Evolutionary conservation across 805 yeast species (phyloP).

Genomic region (Candida sakaeoensis): DNA sequence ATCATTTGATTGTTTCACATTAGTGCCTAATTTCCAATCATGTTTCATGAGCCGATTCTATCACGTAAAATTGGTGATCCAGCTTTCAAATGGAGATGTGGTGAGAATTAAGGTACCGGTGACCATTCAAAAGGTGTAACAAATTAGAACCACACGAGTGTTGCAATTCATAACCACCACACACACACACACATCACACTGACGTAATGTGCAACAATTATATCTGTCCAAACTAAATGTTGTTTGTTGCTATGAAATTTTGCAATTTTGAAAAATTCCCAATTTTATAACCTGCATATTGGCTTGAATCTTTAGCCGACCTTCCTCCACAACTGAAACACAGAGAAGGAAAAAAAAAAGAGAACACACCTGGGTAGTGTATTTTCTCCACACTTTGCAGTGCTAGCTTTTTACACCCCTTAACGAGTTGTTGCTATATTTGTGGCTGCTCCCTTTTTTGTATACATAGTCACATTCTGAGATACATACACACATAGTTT

Average conservation of each 20-base stretch:
- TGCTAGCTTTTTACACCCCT: neutral
- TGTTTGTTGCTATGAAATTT: constrained; percentile 1
- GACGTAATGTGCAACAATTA: constrained; percentile 1
- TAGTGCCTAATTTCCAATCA: constrained; percentile 38
- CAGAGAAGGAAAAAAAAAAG: no score
- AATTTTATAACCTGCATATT: neutral
- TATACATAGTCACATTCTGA: no score
- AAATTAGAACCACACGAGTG: no score
- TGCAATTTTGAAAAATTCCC: no score
- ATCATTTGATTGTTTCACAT: constrained; percentile 22
- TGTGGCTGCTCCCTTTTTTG: neutral
- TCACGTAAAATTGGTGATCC: constrained; percentile 21
- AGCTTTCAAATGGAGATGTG: constrained; percentile 18
- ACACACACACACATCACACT: no score
- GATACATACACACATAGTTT: no score
- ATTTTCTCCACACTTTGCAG: no score
- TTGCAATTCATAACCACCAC: no score
- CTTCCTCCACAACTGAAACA: no score
- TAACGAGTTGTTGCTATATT: neutral
- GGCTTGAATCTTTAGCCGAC: neutral
- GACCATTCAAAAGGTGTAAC: constrained; percentile 19
- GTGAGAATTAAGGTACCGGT: constrained; percentile 29
- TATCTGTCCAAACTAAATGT: neutral
- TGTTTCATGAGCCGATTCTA: constrained; percentile 32
- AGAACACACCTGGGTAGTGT: no score